Evolutionary conservation across 1,284 basidiomycete species (phyloP).

Genomic region (Chondrostereum purpureum): DNA sequence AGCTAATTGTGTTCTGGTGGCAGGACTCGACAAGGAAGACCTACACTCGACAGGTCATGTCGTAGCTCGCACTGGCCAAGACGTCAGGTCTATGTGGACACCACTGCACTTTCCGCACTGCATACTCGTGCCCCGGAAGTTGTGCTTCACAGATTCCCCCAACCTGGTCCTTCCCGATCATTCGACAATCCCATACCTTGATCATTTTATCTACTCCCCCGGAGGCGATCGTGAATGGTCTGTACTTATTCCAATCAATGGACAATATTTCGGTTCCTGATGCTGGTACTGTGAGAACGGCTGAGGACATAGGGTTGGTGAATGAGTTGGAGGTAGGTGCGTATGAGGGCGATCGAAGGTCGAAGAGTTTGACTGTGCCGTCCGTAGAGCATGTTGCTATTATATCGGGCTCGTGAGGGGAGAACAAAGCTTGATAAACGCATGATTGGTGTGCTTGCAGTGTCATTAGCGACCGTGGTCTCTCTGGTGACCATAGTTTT

Average conservation of each 20-base stretch:
- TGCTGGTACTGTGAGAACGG: conserved; percentile 65
- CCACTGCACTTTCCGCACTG: conserved; percentile 77
- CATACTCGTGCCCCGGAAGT: conserved; percentile 75
- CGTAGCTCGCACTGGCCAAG: conserved; percentile 84
- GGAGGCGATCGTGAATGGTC: conserved; percentile 71
- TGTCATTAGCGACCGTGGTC: conserved; percentile 71
- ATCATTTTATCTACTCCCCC: conserved; percentile 76
- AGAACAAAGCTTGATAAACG: conserved; percentile 87
- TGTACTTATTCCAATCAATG: conserved; percentile 92
- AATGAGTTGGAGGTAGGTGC: conserved; percentile 50
- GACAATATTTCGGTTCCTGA: conserved; percentile 69
- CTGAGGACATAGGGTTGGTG: conserved; percentile 54
- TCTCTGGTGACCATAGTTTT: conserved; percentile 86
- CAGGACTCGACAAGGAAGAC: too few relatives aligned
- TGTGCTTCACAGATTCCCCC: conserved; percentile 65
- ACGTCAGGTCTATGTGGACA: conserved; percentile 65
- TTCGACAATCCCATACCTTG: conserved; percentile 83
- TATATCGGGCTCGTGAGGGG: conserved; percentile 81
- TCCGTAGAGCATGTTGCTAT: conserved; percentile 84
- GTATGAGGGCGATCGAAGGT: conserved; percentile 61
- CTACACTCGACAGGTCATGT: conserved; percentile 93
- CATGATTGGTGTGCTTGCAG: conserved; percentile 79
- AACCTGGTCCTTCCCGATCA: conserved; percentile 59
- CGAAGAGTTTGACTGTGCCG: conserved; percentile 77
- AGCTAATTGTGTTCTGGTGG: too few relatives aligned